These are phyloP conservation scores for Trichoderma gamsii DNA, from an alignment of 495 filamentous ascomycete genomes.

Conservation along the genomic window DNA sequence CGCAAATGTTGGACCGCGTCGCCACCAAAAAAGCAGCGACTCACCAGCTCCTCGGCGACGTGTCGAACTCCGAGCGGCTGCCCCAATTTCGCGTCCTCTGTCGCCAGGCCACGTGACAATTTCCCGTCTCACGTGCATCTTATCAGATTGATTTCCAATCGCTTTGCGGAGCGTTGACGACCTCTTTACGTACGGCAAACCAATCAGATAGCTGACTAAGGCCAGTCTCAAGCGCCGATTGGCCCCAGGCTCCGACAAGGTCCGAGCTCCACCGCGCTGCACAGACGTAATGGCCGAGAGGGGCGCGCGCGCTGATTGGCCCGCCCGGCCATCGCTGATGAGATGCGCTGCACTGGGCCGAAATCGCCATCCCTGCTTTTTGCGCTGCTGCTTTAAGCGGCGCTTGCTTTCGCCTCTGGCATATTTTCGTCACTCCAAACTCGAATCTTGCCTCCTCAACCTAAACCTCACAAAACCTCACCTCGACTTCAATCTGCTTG, in stretches of 20 bases:
- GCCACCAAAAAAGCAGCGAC: neutral
- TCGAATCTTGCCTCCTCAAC: too few species aligned
- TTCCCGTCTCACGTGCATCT: slow-evolving; percentile 13
- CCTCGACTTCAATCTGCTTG: too few species aligned
- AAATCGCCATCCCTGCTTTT: slow-evolving; percentile 13
- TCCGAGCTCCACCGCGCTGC: slow-evolving; percentile 6
- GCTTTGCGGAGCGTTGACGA: neutral
- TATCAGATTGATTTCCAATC: slow-evolving; percentile 14
- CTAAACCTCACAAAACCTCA: too few species aligned
- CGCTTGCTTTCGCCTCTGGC: neutral
- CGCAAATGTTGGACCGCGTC: neutral
- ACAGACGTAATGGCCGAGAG: slow-evolving; percentile 12
- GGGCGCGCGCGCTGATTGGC: neutral
- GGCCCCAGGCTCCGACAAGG: slow-evolving; percentile 5
- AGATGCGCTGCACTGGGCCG: slow-evolving; percentile 12
- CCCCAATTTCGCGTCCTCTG: neutral
- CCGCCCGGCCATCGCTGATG: neutral
- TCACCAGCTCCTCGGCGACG: neutral
- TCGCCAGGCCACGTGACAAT: slow-evolving; percentile 7
- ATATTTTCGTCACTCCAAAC: neutral
- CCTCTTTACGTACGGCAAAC: neutral
- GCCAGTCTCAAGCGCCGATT: neutral
- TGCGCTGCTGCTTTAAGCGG: neutral
- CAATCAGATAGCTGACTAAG: slow-evolving; percentile 5
- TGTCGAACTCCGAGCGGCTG: neutral